These are phyloP conservation scores for Rubia balearica DNA, from an alignment of 305 asterid genomes.

Conservation along the genomic window DNA sequence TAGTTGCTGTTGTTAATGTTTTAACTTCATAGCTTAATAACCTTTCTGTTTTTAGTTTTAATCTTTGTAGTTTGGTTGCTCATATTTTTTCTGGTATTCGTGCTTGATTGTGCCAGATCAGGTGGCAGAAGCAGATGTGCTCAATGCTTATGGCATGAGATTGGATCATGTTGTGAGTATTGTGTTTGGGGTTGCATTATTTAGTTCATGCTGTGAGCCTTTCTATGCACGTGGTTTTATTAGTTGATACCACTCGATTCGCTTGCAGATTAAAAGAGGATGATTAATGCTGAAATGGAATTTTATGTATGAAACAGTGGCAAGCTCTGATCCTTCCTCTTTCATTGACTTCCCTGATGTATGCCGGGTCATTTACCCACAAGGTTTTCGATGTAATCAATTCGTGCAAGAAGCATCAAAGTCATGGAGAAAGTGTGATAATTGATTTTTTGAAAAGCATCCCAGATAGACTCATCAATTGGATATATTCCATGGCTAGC, in stretches of 20 bases:
- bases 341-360: slow-evolving; percentile 74
- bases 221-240: slow-evolving; percentile 25
- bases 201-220: background rate
- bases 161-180: slow-evolving; percentile 62
- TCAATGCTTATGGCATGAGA: slow-evolving; percentile 69
- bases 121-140: slow-evolving; percentile 37
- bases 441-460: slow-evolving; percentile 28
- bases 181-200: slow-evolving; percentile 1
- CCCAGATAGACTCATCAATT: slow-evolving; percentile 24
- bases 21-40: background rate
- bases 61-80: background rate
- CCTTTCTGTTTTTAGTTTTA: background rate
- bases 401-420: slow-evolving; percentile 33
- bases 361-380: slow-evolving; percentile 57
- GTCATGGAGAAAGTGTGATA: slow-evolving; percentile 30
- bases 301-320: slow-evolving; percentile 87
- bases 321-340: slow-evolving; percentile 75
- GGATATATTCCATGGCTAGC: slow-evolving; percentile 37
- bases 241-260: slow-evolving; percentile 24
- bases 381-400: slow-evolving; percentile 37
- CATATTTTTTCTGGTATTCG: background rate
- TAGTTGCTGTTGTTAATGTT: background rate
- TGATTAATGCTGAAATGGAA: slow-evolving; percentile 60
- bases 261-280: slow-evolving; percentile 56
- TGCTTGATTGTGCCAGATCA: slow-evolving; percentile 23